A percentile compares a stretch with the other conserved stretches of the same genome.
phyloP scores from a whole-genome alignment of 2,329 filamentous ascomycete species.

The Xylariaceae sp. region DNA sequence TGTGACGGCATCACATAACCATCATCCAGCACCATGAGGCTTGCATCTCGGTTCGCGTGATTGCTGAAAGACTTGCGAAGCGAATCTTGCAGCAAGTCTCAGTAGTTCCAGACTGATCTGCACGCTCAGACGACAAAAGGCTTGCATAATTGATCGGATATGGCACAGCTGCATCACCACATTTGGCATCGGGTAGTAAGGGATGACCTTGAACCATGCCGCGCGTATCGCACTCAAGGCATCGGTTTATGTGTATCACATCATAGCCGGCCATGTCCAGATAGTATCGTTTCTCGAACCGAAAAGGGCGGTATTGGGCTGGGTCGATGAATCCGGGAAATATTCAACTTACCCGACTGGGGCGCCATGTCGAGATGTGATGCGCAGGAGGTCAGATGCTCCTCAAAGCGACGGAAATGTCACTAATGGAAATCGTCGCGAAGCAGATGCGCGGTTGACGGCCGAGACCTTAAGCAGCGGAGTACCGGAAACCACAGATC shows the following conservation, averaged over 20 bases:
- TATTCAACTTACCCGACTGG: slow-evolving; percentile 26
- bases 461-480: background rate
- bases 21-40: background rate
- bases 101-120: background rate
- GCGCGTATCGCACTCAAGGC: background rate
- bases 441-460: background rate
- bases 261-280: background rate
- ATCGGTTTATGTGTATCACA: too few species aligned
- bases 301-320: background rate
- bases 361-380: slow-evolving; percentile 26
- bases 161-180: background rate
- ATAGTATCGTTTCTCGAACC: background rate
- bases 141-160: background rate
- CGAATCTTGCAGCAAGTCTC: background rate
- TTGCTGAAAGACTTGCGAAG: background rate
- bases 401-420: slow-evolving; percentile 1
- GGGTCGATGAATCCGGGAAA: slow-evolving; percentile 1
- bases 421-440: background rate
- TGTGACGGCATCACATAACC: background rate
- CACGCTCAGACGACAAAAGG: background rate
- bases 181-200: background rate
- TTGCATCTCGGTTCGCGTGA: background rate
- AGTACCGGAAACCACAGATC: background rate
- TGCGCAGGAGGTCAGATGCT: background rate
- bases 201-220: background rate